These are phyloP conservation scores for Lentinula aciculospora DNA, from an alignment of 768 basidiomycete genomes.

Conservation along the genomic window DNA sequence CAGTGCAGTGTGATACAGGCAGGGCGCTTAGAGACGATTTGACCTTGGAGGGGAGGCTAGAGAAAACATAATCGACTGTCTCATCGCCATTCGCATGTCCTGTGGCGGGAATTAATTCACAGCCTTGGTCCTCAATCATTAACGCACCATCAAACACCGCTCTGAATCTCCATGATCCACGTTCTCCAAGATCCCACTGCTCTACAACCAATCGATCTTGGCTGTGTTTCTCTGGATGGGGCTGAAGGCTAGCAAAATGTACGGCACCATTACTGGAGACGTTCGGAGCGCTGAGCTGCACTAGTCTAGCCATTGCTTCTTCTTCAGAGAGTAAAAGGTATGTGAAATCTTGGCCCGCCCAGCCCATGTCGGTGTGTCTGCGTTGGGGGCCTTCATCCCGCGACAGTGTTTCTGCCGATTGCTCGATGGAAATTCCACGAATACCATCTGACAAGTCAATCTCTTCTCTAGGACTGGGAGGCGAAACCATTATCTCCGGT, in stretches of 20 bases:
- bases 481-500: background rate
- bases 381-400: background rate
- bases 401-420: background rate
- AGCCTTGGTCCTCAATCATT: constrained; percentile 17
- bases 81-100: constrained; percentile 27
- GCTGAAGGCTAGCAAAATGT: constrained; percentile 29
- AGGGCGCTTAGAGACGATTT: constrained; percentile 18
- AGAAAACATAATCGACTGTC: constrained; percentile 34
- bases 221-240: constrained; percentile 32
- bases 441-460: background rate
- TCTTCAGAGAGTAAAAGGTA: background rate
- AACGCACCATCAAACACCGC: constrained; percentile 42
- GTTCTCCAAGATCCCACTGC: constrained; percentile 13
- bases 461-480: background rate
- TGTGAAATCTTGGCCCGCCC: background rate
- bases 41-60: constrained; percentile 27
- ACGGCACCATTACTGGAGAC: background rate
- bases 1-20: background rate
- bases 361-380: constrained; percentile 1
- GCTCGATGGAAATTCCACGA: background rate
- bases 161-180: constrained; percentile 36
- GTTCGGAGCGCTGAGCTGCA: background rate
- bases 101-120: constrained; percentile 14
- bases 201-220: constrained; percentile 42
- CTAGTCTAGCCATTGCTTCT: background rate